Evolutionary conservation across 2,329 filamentous ascomycete species (phyloP).

Genomic region (Apiospora aurea): DNA sequence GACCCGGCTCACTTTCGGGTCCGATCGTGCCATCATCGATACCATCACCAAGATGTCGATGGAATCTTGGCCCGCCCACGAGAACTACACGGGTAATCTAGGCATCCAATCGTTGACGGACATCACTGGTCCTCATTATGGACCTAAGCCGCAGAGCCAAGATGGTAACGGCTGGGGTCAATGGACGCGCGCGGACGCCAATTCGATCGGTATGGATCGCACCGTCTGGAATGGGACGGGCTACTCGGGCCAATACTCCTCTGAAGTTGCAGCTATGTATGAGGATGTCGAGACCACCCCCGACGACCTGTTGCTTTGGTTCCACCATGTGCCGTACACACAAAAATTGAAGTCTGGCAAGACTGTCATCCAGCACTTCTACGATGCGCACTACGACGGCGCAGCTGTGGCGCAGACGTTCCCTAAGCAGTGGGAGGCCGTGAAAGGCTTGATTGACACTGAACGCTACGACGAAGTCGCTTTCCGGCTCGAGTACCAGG

Average conservation of each 20-base stretch:
- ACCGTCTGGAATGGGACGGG: conserved; percentile 73
- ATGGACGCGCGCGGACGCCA: conserved; percentile 70
- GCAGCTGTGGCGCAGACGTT: conserved; percentile 68
- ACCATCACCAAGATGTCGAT: conserved; percentile 69
- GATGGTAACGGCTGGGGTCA: conserved; percentile 75
- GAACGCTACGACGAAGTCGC: conserved; percentile 66
- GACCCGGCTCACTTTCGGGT: conserved; percentile 71
- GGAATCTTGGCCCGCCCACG: conserved; percentile 74
- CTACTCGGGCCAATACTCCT: conserved; percentile 70
- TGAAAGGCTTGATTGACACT: conserved; percentile 63
- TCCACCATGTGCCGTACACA: conserved; percentile 76
- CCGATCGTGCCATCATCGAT: conserved; percentile 60
- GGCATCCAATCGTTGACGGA: conserved; percentile 74
- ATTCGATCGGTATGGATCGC: conserved; percentile 73
- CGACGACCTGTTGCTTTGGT: conserved; percentile 74
- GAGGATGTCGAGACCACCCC: conserved; percentile 69
- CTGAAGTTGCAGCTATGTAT: conserved; percentile 62
- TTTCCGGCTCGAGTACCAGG: conserved; percentile 68
- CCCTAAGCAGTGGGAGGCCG: conserved; percentile 57
- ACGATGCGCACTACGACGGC: conserved; percentile 60
- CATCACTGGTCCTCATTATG: conserved; percentile 71
- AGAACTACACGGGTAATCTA: conserved; percentile 74
- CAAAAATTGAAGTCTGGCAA: conserved; percentile 67
- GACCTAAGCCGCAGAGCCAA: conserved; percentile 70
- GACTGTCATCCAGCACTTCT: conserved; percentile 67